Percentiles rank a stretch among this genome's conserved stretches.
phyloP scores from a whole-genome alignment of 352 stramenopile genomes.

The Blastocystis sp. region DNA sequence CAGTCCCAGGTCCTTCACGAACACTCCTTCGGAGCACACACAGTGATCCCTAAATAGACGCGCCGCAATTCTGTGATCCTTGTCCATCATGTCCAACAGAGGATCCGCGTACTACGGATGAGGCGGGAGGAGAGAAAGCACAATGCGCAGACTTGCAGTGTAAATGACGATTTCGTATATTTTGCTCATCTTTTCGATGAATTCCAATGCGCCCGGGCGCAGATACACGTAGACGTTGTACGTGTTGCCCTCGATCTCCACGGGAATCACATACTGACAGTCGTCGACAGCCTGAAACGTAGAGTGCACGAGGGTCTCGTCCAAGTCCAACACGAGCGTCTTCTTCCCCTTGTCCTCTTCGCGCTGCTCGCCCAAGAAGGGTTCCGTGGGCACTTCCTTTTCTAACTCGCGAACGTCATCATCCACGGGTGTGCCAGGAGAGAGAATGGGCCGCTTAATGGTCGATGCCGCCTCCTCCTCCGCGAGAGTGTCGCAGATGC shows the following conservation, averaged over 20 bases:
- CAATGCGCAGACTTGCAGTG: slow-evolving; percentile 91
- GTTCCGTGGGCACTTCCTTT: slow-evolving; percentile 33
- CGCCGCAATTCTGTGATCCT: slow-evolving; percentile 84
- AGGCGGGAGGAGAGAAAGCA: slow-evolving; percentile 69
- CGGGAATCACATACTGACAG: slow-evolving; percentile 93
- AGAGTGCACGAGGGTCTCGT: slow-evolving; percentile 96
- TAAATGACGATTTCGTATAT: slow-evolving; percentile 97
- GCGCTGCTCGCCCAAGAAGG: slow-evolving; percentile 73
- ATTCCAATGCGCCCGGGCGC: slow-evolving; percentile 90
- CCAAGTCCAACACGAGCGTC: slow-evolving; percentile 91
- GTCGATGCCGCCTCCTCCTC: slow-evolving; percentile 1
- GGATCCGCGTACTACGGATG: slow-evolving; percentile 89
- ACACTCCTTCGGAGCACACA: slow-evolving; percentile 91
- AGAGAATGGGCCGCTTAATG: neutral
- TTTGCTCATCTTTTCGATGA: slow-evolving; percentile 92
- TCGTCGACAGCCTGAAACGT: slow-evolving; percentile 90
- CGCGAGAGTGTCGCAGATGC: neutral
- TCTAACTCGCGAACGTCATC: neutral
- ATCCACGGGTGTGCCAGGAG: neutral
- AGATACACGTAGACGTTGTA: slow-evolving; percentile 89
- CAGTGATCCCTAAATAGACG: slow-evolving; percentile 91
- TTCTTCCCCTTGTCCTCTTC: slow-evolving; percentile 83
- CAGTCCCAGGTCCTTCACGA: slow-evolving; percentile 94
- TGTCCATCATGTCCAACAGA: slow-evolving; percentile 92
- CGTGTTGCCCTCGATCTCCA: slow-evolving; percentile 88